Evolutionary conservation across 2,329 filamentous ascomycete species (phyloP).

Genomic region (Paecilomyces formosus): DNA sequence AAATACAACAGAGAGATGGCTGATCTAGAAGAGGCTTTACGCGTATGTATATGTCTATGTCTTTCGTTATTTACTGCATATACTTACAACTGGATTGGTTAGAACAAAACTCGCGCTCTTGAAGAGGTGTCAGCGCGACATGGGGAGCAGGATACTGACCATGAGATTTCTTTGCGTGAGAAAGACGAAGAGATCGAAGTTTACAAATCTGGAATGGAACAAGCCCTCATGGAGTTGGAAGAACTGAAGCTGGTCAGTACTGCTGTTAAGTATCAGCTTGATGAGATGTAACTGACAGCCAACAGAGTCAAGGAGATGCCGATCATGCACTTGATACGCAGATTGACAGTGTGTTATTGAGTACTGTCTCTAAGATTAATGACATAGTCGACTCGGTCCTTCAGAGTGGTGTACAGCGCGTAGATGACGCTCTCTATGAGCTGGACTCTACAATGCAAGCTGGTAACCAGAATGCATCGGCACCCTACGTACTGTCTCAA

Average conservation of each 20-base stretch:
- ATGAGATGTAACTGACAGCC: background rate
- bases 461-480: slow-evolving; percentile 95
- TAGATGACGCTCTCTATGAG: slow-evolving; percentile 95
- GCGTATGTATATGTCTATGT: slow-evolving; percentile 27
- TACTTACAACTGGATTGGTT: background rate
- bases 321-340: slow-evolving; percentile 81
- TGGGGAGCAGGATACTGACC: slow-evolving; percentile 73
- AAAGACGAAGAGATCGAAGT: slow-evolving; percentile 98
- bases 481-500: slow-evolving; percentile 89
- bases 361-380: slow-evolving; percentile 87
- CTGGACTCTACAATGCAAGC: slow-evolving; percentile 97
- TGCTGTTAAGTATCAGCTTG: background rate
- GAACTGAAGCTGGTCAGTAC: slow-evolving; percentile 59
- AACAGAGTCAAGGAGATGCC: slow-evolving; percentile 59
- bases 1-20: slow-evolving; percentile 98
- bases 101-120: slow-evolving; percentile 78
- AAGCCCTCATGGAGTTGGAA: slow-evolving; percentile 86
- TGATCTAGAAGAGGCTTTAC: slow-evolving; percentile 85
- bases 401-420: slow-evolving; percentile 83
- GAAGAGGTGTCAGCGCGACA: slow-evolving; percentile 75
- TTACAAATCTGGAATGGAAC: slow-evolving; percentile 96
- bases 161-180: slow-evolving; percentile 77
- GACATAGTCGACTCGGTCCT: slow-evolving; percentile 96
- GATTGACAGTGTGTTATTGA: slow-evolving; percentile 79
- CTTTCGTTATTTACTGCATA: background rate